Evolutionary conservation across 129 eudicot genomes (phyloP).

Genomic region (Artemisia annua): DNA sequence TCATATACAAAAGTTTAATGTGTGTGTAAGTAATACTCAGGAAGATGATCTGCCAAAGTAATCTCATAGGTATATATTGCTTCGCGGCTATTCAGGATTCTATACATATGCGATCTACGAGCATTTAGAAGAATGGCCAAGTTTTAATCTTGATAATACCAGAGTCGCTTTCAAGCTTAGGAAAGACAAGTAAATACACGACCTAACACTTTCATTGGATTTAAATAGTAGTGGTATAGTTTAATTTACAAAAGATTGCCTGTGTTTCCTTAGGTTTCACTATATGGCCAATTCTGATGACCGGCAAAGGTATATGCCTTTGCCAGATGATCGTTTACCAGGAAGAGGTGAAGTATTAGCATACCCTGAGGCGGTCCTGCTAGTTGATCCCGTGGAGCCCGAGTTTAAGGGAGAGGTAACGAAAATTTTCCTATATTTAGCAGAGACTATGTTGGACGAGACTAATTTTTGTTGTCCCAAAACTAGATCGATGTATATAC

Average conservation of each 20-base stretch:
- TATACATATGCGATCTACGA: constrained; percentile 65
- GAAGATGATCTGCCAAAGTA: not conserved
- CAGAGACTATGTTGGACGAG: not conserved
- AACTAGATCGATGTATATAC: too few species aligned
- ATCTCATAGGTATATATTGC: constrained; percentile 55
- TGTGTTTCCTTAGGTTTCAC: constrained; percentile 41
- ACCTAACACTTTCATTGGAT: not conserved
- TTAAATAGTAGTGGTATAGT: not conserved
- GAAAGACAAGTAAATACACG: constrained; percentile 8
- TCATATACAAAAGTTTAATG: not conserved
- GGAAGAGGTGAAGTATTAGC: constrained; percentile 51
- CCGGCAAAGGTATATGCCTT: constrained; percentile 53
- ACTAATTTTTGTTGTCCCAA: too few species aligned
- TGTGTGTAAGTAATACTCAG: not conserved
- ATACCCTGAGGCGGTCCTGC: constrained; percentile 61
- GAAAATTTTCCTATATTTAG: not conserved
- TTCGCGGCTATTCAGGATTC: constrained; percentile 68
- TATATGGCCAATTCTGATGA: constrained; percentile 59
- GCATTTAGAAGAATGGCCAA: constrained; percentile 59
- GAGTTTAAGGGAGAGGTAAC: too few species aligned
- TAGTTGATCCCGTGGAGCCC: constrained; percentile 54
- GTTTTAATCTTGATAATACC: constrained; percentile 63
- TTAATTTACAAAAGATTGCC: not conserved
- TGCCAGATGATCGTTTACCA: constrained; percentile 49
- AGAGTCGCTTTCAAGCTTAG: constrained; percentile 56